These are phyloP conservation scores for Neoascochyta sp. DNA, from an alignment of 2,329 filamentous ascomycete species.

Conservation along the genomic window DNA sequence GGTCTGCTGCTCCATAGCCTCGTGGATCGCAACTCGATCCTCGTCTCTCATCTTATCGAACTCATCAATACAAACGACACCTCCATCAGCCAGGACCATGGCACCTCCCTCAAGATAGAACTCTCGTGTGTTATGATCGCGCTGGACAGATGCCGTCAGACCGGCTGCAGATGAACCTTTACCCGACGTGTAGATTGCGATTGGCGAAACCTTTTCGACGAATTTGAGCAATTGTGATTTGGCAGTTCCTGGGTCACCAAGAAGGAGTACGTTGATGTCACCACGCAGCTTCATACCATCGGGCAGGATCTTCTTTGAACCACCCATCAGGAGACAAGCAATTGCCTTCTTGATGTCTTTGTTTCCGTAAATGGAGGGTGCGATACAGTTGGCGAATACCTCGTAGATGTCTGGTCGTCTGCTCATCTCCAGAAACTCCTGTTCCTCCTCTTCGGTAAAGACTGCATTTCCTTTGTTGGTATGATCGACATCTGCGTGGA, in stretches of 20 bases:
- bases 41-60: slow-evolving; percentile 99
- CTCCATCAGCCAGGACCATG: slow-evolving; percentile 95
- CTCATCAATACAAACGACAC: slow-evolving; percentile 97
- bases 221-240: slow-evolving; percentile 98
- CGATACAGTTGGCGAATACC: slow-evolving; percentile 85
- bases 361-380: slow-evolving; percentile 96
- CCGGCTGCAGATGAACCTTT: slow-evolving; percentile 97
- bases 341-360: slow-evolving; percentile 96
- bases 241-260: slow-evolving; percentile 96
- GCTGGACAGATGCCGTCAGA: slow-evolving; percentile 94
- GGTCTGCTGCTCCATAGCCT: slow-evolving; percentile 99
- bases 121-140: slow-evolving; percentile 85
- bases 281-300: slow-evolving; percentile 97
- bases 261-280: slow-evolving; percentile 94
- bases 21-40: slow-evolving; percentile 95
- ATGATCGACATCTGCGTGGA: slow-evolving; percentile 85
- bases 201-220: slow-evolving; percentile 91
- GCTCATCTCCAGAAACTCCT: slow-evolving; percentile 91
- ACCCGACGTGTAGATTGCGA: slow-evolving; percentile 97
- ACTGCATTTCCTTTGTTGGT: slow-evolving; percentile 78
- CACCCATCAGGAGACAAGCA: slow-evolving; percentile 85
- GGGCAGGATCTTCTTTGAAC: slow-evolving; percentile 94
- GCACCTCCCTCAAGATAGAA: slow-evolving; percentile 98
- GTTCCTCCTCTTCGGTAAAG: slow-evolving; percentile 94
- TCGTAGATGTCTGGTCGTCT: slow-evolving; percentile 88